Evolutionary conservation across 345 rosid species (phyloP).

Genomic region (Mercurialis annua): DNA sequence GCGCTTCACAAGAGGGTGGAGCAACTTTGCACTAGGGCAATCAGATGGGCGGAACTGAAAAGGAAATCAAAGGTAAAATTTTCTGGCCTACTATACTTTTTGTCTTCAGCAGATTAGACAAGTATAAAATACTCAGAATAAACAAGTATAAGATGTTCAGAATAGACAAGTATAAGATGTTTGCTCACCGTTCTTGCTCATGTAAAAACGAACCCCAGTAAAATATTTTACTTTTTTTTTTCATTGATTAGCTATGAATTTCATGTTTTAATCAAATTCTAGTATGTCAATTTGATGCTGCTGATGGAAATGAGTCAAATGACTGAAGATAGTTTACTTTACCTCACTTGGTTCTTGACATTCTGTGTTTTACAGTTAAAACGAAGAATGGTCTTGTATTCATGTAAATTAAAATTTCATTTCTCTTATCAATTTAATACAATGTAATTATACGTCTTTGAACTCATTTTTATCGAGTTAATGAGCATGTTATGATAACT

Average conservation of each 20-base stretch:
- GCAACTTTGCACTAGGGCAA: slow-evolving; percentile 94
- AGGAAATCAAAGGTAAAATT: slow-evolving; percentile 78
- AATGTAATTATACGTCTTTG: not conserved
- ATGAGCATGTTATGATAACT: slow-evolving; percentile 20
- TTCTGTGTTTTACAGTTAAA: not conserved
- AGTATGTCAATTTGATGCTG: slow-evolving; percentile 1
- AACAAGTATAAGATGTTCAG: not conserved
- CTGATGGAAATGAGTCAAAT: slow-evolving; percentile 7
- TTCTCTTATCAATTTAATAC: not conserved
- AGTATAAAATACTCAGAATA: not conserved
- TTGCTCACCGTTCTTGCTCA: not conserved
- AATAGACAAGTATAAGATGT: not conserved
- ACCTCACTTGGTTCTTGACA: not conserved
- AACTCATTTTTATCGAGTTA: not conserved
- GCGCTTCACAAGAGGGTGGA: slow-evolving; percentile 99
- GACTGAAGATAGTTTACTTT: too few relatives aligned
- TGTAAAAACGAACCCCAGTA: not conserved
- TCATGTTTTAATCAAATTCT: not conserved
- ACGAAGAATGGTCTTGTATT: not conserved
- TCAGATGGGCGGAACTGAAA: slow-evolving; percentile 90
- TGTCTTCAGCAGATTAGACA: not conserved
- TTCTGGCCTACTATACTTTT: not conserved
- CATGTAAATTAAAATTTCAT: not conserved
- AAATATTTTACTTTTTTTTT: not conserved
- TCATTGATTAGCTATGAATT: not conserved